Evolutionary conservation across 768 basidiomycete species (phyloP).

Genomic region (Hirschioporus abietinus): DNA sequence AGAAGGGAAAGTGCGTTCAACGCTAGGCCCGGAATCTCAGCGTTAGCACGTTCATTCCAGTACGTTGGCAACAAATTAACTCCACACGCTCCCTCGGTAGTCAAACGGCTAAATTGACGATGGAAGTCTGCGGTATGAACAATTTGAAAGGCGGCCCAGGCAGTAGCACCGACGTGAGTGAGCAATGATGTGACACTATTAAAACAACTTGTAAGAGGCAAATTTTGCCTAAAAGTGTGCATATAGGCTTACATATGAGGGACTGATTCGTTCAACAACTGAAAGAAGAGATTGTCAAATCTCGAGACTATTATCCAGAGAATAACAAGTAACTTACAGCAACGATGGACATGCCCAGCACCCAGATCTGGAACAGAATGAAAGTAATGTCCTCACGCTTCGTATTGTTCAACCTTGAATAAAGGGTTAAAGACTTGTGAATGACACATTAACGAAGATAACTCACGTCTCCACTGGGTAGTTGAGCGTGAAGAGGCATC

Average conservation of each 20-base stretch:
- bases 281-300: background rate
- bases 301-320: background rate
- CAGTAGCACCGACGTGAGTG: constrained; percentile 69
- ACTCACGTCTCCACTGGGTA: constrained; percentile 69
- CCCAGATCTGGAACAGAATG: constrained; percentile 77
- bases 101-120: constrained; percentile 46
- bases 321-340: constrained; percentile 31
- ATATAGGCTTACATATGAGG: constrained; percentile 50
- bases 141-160: constrained; percentile 69
- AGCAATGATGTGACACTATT: constrained; percentile 55
- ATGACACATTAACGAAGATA: background rate
- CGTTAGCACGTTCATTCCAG: constrained; percentile 53
- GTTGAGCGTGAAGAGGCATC: constrained; percentile 57
- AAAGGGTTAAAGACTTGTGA: constrained; percentile 5
- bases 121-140: constrained; percentile 54
- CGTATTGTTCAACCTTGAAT: constrained; percentile 56
- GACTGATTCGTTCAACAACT: constrained; percentile 67
- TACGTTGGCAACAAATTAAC: constrained; percentile 55
- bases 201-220: constrained; percentile 2
- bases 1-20: constrained; percentile 58
- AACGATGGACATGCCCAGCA: constrained; percentile 70
- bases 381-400: constrained; percentile 76
- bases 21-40: constrained; percentile 61
- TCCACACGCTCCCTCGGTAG: constrained; percentile 61
- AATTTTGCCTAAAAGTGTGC: too few relatives aligned